Evolutionary conservation across 2,329 filamentous ascomycete species (phyloP).

Genomic region (Raffaelea deltoideospora): DNA sequence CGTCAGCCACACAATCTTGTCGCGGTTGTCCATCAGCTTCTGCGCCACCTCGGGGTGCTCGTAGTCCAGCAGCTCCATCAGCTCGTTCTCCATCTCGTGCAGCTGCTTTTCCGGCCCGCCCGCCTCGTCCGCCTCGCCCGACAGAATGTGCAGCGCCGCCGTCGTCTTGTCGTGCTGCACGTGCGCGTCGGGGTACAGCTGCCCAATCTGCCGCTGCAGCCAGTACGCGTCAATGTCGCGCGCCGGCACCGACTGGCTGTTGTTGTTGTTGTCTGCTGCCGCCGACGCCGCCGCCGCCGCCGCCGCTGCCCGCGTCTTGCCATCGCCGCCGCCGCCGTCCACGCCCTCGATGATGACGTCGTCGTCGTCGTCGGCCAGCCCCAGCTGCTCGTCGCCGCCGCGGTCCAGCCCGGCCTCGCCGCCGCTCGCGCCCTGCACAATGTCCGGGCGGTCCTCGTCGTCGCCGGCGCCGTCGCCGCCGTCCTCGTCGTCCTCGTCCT

Average conservation of each 20-base stretch:
- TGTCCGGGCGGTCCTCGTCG: slow-evolving; percentile 40
- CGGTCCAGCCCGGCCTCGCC: slow-evolving; percentile 32
- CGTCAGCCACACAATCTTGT: slow-evolving; percentile 93
- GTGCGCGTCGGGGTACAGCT: slow-evolving; percentile 80
- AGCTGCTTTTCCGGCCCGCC: slow-evolving; percentile 73
- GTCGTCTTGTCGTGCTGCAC: slow-evolving; percentile 86
- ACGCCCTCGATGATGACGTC: no score
- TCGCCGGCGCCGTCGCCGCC: slow-evolving; percentile 49
- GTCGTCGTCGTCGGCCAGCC: slow-evolving; percentile 49
- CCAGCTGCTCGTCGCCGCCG: slow-evolving; percentile 33
- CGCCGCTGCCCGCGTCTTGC: slow-evolving; percentile 32
- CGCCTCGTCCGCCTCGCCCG: slow-evolving; percentile 52
- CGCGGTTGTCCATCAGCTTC: slow-evolving; percentile 78
- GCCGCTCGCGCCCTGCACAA: slow-evolving; percentile 34
- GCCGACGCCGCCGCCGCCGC: slow-evolving; percentile 30
- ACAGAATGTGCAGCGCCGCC: slow-evolving; percentile 67
- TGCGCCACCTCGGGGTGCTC: slow-evolving; percentile 88
- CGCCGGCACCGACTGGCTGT: slow-evolving; percentile 61
- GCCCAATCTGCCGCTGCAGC: slow-evolving; percentile 84
- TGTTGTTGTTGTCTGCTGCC: slow-evolving; percentile 38
- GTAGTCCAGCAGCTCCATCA: slow-evolving; percentile 97
- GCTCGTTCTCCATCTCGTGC: slow-evolving; percentile 90
- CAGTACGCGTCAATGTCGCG: slow-evolving; percentile 95
- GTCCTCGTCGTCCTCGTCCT: slow-evolving; percentile 59
- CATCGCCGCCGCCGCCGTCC: slow-evolving; percentile 43